A percentile compares a stretch with the other conserved stretches of the same genome.
Evolutionary conservation across 1,284 basidiomycete species (phyloP).

Genomic region (Papiliotrema nemorosa): DNA sequence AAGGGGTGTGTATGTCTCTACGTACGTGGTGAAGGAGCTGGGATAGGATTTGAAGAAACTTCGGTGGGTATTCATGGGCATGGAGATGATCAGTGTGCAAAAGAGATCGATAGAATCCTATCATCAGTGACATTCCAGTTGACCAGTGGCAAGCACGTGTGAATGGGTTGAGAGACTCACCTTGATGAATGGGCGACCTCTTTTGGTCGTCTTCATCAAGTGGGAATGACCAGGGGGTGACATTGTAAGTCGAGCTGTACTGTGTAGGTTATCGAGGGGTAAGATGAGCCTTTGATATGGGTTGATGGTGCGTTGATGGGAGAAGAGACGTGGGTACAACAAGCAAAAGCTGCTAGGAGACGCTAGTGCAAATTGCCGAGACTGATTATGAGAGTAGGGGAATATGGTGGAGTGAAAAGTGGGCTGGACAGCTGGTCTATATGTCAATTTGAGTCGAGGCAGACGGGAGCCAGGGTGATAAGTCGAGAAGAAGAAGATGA

Average conservation of each 20-base stretch:
- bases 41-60: constrained; percentile 94
- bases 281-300: too few species aligned
- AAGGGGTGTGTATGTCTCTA: constrained; percentile 16
- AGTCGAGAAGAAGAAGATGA: too few species aligned
- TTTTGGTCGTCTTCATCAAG: constrained; percentile 95
- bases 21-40: constrained; percentile 93
- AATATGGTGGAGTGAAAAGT: too few species aligned
- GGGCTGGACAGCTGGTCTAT: too few species aligned
- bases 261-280: too few species aligned
- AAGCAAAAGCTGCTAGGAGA: too few species aligned
- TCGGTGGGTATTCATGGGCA: constrained; percentile 82
- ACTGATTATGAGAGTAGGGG: too few species aligned
- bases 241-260: constrained; percentile 26
- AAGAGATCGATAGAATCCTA: constrained; percentile 98
- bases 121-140: constrained; percentile 6
- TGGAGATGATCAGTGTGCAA: constrained; percentile 91
- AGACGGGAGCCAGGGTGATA: too few species aligned
- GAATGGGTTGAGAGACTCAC: constrained; percentile 48
- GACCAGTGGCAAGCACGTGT: background rate
- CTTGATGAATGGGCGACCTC: constrained; percentile 90
- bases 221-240: constrained; percentile 57
- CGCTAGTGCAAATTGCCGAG: too few species aligned
- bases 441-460: too few species aligned
- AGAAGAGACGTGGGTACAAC: too few species aligned
- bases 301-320: too few species aligned